These are phyloP conservation scores for Chlorella sp. DNA, from an alignment of 139 green algal species.

Conservation along the genomic window DNA sequence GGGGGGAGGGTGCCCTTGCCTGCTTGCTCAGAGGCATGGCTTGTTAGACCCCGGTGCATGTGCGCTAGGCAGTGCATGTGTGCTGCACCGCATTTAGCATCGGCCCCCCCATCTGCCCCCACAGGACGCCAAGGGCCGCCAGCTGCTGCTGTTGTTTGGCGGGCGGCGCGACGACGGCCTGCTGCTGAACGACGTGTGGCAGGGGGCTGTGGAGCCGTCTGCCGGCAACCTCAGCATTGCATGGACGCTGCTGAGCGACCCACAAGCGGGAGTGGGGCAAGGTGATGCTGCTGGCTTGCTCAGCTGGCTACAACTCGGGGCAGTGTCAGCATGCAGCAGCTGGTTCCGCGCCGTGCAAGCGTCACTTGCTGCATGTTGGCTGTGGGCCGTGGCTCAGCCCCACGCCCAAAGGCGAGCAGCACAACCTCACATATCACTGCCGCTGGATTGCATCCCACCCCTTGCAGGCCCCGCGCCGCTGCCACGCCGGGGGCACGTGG, in stretches of 20 bases:
- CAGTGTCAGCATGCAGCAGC: no score
- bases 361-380: not conserved
- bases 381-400: not conserved
- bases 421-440: not conserved
- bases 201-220: not conserved
- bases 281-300: not conserved
- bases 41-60: no score
- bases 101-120: not conserved
- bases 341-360: no score
- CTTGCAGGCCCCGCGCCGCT: slow-evolving; percentile 27
- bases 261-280: not conserved
- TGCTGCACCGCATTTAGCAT: not conserved
- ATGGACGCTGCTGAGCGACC: slow-evolving; percentile 23
- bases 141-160: slow-evolving; percentile 36
- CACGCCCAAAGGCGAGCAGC: not conserved
- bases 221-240: not conserved
- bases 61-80: no score
- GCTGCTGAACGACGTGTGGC: slow-evolving; percentile 39
- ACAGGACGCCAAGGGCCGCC: not conserved
- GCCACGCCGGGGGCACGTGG: slow-evolving; percentile 32
- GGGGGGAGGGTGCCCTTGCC: no score
- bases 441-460: not conserved
- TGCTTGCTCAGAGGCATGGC: no score
- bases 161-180: not conserved
- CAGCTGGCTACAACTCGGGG: no score